Evolutionary conservation across 2,329 filamentous ascomycete species (phyloP).

Genomic region (Colletotrichum brevisporum): DNA sequence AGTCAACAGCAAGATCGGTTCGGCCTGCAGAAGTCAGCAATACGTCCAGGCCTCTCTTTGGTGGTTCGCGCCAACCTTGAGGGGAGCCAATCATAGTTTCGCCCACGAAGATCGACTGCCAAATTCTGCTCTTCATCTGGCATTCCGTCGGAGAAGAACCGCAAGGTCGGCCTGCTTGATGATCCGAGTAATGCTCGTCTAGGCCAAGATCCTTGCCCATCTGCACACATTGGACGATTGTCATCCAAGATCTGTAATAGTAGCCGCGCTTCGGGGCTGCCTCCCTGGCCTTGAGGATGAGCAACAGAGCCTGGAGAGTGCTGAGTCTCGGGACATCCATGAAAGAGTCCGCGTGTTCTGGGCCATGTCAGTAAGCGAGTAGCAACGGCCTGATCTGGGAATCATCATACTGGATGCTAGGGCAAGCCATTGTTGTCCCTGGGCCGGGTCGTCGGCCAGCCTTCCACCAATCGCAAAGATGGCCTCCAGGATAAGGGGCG

Average conservation of each 20-base stretch:
- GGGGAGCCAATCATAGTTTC: conserved; percentile 95
- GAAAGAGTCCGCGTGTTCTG: conserved; percentile 92
- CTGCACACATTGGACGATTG: conserved; percentile 88
- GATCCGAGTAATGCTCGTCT: conserved; percentile 86
- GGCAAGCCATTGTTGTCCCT: conserved; percentile 93
- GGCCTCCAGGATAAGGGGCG: conserved; percentile 88
- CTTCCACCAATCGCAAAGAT: conserved; percentile 92
- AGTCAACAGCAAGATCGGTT: conserved; percentile 81
- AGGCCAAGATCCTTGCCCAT: conserved; percentile 95
- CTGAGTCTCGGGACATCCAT: conserved; percentile 92
- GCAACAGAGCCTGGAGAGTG: conserved; percentile 89
- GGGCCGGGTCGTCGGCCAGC: conserved; percentile 84
- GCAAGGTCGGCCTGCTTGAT: conserved; percentile 80
- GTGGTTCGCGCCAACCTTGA: conserved; percentile 74
- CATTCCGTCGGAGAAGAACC: conserved; percentile 81
- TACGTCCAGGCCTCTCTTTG: not conserved
- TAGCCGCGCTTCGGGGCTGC: conserved; percentile 94
- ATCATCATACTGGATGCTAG: conserved; percentile 79
- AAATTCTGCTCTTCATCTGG: conserved; percentile 86
- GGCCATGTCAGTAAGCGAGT: conserved; percentile 14
- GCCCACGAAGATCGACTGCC: conserved; percentile 88
- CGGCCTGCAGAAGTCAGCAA: conserved; percentile 68
- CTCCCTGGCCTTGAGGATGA: conserved; percentile 91
- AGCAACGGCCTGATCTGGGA: not conserved
- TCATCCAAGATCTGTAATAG: conserved; percentile 98